Evolutionary conservation across 305 asterid genomes (phyloP).

Genomic region (Solanum hybrid): DNA sequence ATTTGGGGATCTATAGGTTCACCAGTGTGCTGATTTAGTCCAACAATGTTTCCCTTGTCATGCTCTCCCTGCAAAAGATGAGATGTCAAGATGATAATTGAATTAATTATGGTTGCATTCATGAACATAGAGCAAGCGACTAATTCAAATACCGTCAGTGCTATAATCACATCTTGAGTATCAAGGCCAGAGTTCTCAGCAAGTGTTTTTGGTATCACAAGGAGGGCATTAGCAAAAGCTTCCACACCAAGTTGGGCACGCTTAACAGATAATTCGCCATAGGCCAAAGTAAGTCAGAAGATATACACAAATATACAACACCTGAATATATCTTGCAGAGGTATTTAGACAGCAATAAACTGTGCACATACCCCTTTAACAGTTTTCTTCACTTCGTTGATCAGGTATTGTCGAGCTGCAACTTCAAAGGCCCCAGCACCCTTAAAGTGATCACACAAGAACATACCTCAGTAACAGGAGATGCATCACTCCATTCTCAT

Average conservation of each 20-base stretch:
- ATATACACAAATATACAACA: background rate
- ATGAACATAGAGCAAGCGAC: background rate
- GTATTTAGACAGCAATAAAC: background rate
- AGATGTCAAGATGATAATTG: background rate
- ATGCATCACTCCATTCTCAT: background rate
- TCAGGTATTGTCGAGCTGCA: slow-evolving; percentile 86
- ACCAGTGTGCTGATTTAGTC: slow-evolving; percentile 86
- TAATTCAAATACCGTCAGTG: slow-evolving; percentile 54
- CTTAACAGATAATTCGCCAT: slow-evolving; percentile 27
- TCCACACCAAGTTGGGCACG: slow-evolving; percentile 98
- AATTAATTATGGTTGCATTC: background rate
- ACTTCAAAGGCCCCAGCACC: slow-evolving; percentile 99
- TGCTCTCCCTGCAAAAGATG: slow-evolving; percentile 72
- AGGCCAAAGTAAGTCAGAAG: slow-evolving; percentile 11
- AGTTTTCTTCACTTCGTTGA: slow-evolving; percentile 94
- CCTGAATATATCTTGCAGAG: background rate
- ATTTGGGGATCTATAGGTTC: slow-evolving; percentile 94
- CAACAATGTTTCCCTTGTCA: slow-evolving; percentile 89
- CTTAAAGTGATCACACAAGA: slow-evolving; percentile 28
- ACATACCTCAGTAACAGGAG: background rate
- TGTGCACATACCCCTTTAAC: slow-evolving; percentile 74
- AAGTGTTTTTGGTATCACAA: slow-evolving; percentile 91
- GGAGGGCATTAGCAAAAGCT: slow-evolving; percentile 98
- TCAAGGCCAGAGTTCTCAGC: slow-evolving; percentile 99
- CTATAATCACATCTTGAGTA: slow-evolving; percentile 92